Conservation (phyloP, 306 rosid species). For the Heteromeles arbutifolia region DNA sequence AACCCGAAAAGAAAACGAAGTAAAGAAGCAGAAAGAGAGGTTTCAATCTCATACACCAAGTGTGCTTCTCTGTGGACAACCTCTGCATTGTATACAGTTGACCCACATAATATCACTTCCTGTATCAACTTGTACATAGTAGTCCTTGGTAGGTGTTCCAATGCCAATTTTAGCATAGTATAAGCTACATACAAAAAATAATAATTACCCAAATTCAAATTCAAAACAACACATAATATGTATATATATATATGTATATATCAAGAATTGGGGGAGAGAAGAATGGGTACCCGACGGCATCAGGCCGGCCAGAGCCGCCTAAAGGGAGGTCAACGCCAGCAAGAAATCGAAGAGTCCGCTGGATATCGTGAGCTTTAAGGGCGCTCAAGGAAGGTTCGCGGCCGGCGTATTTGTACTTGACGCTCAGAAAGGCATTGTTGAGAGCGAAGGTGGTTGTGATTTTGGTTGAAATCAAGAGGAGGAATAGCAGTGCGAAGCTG, state of each 20-base stretch:
- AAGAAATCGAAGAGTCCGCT: slow-evolving; percentile 72
- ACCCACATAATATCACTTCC: slow-evolving; percentile 99
- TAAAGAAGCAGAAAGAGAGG: not conserved
- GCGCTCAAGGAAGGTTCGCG: slow-evolving; percentile 52
- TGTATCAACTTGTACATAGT: slow-evolving; percentile 91
- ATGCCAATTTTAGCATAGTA: slow-evolving; percentile 94
- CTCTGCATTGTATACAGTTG: slow-evolving; percentile 82
- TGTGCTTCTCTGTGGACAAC: slow-evolving; percentile 73
- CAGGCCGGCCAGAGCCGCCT: slow-evolving; percentile 94
- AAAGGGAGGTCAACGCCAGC: slow-evolving; percentile 89
- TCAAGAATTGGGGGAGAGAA: not conserved
- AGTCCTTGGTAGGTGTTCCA: slow-evolving; percentile 84
- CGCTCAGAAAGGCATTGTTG: slow-evolving; percentile 67
- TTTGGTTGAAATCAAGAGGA: slow-evolving; percentile 15
- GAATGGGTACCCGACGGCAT: slow-evolving; percentile 58
- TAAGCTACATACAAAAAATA: slow-evolving; percentile 41
- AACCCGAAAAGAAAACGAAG: not conserved
- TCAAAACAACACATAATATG: not conserved
- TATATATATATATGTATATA: not conserved
- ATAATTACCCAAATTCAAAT: not conserved
- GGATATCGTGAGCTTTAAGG: slow-evolving; percentile 79
- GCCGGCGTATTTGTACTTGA: slow-evolving; percentile 71
- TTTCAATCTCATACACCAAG: slow-evolving; percentile 60
- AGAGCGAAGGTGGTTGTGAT: slow-evolving; percentile 17
- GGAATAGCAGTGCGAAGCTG: not conserved